Base-by-base conservation (phyloP, 1,284 basidiomycete genomes). In the Ustilago nuda region DNA sequence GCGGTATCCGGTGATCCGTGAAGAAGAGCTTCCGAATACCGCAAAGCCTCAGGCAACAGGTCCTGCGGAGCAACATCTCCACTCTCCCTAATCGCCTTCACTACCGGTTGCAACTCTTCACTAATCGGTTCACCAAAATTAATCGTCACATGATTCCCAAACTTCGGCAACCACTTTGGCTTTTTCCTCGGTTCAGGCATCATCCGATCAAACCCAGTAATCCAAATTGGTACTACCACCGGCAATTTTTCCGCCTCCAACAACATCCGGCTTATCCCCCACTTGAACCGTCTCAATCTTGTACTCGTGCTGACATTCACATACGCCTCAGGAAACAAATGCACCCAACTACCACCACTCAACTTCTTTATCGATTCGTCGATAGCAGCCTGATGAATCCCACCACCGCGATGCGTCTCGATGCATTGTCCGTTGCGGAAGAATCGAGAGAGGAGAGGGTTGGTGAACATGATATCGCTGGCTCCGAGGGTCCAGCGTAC, bases 401-500 rank as follows among this genome's bases (percentile, higher is more conserved):
- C 96, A 9, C 89, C 89, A 8, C 95, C 95, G 52, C 96, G 90
- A 82, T 94, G 91, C 0, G 95, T 98, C 86, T 97, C 94, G 68
- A 98, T 89, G 15, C 96, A 95, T 86, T 98, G 96, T 3, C 96
- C 96, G 13, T 91, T 89, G 46, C 90, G 88, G 86, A 99, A 98
- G 88, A 98, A 97, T 55, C 52, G 52, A 41, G 68, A 91, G 87
- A 92, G 78, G 13, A 80, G 35, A 2, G 76, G 78, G 48, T 95
- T 97, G 8, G 93, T 98, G 87, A 98, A 99, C 89, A 98, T 92
- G 83, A 99, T 92, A 76, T 99, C 96, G 19, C 92, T 92, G 2
- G 96, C 95, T 61, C 93, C 93, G 15, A 94, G 88, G 3, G 93
- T 91, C 94, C 94, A 96, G 60, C 94, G 89, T 33, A 89, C 92